Base-by-base conservation (phyloP, 495 filamentous ascomycete genomes). In the Clavariopsis aquatica region DNA sequence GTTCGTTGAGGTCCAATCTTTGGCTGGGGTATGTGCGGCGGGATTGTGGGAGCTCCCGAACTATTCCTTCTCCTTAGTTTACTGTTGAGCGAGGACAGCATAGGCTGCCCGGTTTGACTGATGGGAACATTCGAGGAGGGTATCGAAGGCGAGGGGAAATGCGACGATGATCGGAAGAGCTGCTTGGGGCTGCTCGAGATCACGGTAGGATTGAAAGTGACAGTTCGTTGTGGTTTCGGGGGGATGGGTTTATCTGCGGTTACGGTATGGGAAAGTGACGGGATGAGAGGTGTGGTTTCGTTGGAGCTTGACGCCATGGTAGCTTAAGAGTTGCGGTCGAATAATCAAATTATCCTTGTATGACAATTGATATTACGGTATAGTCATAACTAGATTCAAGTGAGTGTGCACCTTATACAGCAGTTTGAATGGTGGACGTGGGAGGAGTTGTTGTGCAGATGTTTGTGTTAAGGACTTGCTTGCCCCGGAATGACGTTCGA, bases 1-100 rank as follows among this genome's bases (percentile, higher is more conserved):
- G 93, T 98, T 74, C 94, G 79, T 69, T 98, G 94, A 8, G 95
- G 92, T 3, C 94, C 94, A 56, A 97, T 93, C 78, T 98, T 98
- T 7, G 82, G 77, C 2, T 79, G 75, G 1, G 77, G 78, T 0
- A 81, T 72, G 9, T 79, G 76, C 22, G 71, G 71, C 5, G 81
- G 62, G 28, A 76, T 72, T 9, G 81, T 76, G 7, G 86, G 82
- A 61, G 90, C 84, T 28, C 89, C 88, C 71, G 90, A 85, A 75
- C 90, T 93, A 69, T 96, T 92, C 54, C 92, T 83, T 69, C 92
- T 81, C 23, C 90, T 87, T 49, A 97, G 86, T 75, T 90, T 94
- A 81, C 80, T 91, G 73, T 96, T 96, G 68, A 96, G 76, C 1
- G 88, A 83, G 1, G 92, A 91, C 19, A 96, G 79, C 90, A 87